Evolutionary conservation across 148 eudicot genomes (phyloP).

Genomic region (Vaccinium darrowii): DNA sequence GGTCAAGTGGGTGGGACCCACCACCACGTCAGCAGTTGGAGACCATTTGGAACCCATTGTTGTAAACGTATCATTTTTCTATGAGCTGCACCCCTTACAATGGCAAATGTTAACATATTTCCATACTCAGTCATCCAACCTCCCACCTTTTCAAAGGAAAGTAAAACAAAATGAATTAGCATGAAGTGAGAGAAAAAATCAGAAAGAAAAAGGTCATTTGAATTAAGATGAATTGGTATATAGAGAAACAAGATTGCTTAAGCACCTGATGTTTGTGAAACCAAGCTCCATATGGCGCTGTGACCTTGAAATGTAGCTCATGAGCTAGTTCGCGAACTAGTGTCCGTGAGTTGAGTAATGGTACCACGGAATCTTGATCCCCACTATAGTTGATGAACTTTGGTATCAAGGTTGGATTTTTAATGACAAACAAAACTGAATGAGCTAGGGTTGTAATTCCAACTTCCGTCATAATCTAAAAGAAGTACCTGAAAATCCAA

Average conservation of each 20-base stretch:
- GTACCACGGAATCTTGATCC: conserved; percentile 96
- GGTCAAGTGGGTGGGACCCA: too few relatives aligned
- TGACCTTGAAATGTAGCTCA: conserved; percentile 49
- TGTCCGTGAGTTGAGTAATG: conserved; percentile 83
- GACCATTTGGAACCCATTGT: too few relatives aligned
- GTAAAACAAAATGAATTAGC: not conserved
- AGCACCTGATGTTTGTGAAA: conserved; percentile 87
- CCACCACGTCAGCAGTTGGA: too few relatives aligned
- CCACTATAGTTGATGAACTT: conserved; percentile 46
- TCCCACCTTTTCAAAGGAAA: conserved; percentile 58
- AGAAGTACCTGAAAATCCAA: conserved; percentile 77
- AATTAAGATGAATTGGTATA: too few relatives aligned
- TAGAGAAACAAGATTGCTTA: not conserved
- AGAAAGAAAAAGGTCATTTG: not conserved
- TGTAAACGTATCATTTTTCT: too few relatives aligned
- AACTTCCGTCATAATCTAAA: too few relatives aligned
- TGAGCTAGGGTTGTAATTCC: not conserved
- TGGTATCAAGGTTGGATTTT: not conserved
- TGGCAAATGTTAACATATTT: conserved; percentile 73
- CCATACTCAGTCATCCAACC: conserved; percentile 95
- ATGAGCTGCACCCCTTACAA: conserved; percentile 96
- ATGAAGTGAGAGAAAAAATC: not conserved
- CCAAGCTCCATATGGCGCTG: conserved; percentile 95
- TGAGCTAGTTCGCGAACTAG: conserved; percentile 90
- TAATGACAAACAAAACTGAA: not conserved